phyloP scores from a whole-genome alignment of 257 asterid species.

The Nicotiana undulata region DNA sequence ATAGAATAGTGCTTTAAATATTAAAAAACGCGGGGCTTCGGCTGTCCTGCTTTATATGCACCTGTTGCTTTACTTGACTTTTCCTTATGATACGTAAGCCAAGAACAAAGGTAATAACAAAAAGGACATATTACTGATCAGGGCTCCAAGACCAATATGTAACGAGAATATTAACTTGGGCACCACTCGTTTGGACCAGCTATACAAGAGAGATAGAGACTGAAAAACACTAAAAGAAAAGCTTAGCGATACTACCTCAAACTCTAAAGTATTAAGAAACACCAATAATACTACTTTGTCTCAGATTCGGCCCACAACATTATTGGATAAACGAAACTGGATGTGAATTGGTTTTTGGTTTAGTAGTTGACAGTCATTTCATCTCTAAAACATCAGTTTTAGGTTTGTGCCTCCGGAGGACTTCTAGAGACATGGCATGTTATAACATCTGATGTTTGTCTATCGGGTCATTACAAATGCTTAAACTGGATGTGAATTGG shows the following conservation, averaged over 20 bases:
- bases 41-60: neutral
- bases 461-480: conserved; percentile 85
- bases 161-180: neutral
- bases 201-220: neutral
- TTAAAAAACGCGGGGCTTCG: neutral
- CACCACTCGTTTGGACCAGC: neutral
- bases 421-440: neutral
- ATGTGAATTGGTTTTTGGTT: neutral
- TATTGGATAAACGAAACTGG: neutral
- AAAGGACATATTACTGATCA: neutral
- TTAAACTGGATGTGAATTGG: conserved; percentile 12
- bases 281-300: neutral
- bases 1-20: neutral
- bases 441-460: conserved; percentile 18
- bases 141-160: conserved; percentile 1
- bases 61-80: neutral
- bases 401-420: neutral
- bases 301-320: neutral
- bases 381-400: neutral
- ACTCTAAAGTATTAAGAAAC: neutral
- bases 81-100: neutral
- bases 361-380: neutral
- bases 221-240: neutral
- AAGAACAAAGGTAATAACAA: neutral
- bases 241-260: neutral